Conservation (phyloP, 73 alveolate species). For the Paramecium sonneborni region DNA sequence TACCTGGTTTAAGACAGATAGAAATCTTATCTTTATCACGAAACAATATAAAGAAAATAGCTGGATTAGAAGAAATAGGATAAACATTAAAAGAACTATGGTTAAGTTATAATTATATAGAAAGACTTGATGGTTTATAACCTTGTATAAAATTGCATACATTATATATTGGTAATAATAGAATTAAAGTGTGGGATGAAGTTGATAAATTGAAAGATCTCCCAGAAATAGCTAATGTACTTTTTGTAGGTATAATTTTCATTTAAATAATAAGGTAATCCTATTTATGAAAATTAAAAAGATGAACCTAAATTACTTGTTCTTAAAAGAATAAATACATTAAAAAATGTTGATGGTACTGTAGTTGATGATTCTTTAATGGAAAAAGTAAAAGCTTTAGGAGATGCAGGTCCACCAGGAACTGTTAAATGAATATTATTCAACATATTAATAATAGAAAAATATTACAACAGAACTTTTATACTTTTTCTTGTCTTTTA, state of each 20-base stretch:
- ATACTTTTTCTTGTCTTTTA: not conserved
- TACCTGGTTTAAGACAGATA: slow-evolving; percentile 86
- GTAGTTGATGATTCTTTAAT: slow-evolving; percentile 75
- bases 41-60: slow-evolving; percentile 94
- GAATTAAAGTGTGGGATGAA: slow-evolving; percentile 92
- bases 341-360: slow-evolving; percentile 89
- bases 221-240: slow-evolving; percentile 86
- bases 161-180: slow-evolving; percentile 87
- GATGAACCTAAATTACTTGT: slow-evolving; percentile 89
- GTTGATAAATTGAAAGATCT: slow-evolving; percentile 86
- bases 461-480: not conserved
- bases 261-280: slow-evolving; percentile 74
- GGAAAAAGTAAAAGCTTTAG: slow-evolving; percentile 76
- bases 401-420: slow-evolving; percentile 59
- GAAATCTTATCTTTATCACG: slow-evolving; percentile 97
- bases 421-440: not conserved
- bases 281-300: slow-evolving; percentile 87
- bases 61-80: slow-evolving; percentile 98
- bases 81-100: slow-evolving; percentile 94
- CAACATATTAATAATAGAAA: not conserved
- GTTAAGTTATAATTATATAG: slow-evolving; percentile 97
- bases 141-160: slow-evolving; percentile 92
- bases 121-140: slow-evolving; percentile 97
- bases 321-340: slow-evolving; percentile 87
- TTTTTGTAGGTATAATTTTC: slow-evolving; percentile 69